Evolutionary conservation across 306 rosid species (phyloP).

Genomic region (Cyamopsis tetragonoloba): DNA sequence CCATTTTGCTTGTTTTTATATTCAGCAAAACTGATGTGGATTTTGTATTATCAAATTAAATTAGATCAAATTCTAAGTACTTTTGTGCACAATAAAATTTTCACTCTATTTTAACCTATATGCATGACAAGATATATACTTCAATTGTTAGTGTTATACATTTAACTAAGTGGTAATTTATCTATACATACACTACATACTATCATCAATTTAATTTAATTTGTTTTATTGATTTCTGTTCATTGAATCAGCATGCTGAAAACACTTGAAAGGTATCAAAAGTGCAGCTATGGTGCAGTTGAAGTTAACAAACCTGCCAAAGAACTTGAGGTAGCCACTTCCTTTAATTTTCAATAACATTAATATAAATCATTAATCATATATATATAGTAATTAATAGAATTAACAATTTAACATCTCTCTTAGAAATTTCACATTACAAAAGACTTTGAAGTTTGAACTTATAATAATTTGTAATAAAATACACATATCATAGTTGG

Average conservation of each 20-base stretch:
- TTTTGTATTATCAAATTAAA: no score
- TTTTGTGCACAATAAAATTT: no score
- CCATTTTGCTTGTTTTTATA: no score
- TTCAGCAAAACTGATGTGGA: no score
- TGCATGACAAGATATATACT: background rate
- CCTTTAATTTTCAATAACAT: background rate
- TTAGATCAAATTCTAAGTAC: no score
- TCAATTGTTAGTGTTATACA: background rate
- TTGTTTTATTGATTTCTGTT: conserved; percentile 19
- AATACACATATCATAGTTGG: no score
- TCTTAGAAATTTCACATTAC: background rate
- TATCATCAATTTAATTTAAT: conserved; percentile 49
- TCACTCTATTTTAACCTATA: no score
- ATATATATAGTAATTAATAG: no score
- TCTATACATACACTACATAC: conserved; percentile 11
- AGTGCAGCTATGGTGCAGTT: conserved; percentile 91
- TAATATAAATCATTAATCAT: no score
- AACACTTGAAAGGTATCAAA: conserved; percentile 68
- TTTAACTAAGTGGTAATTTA: background rate
- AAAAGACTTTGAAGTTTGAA: background rate
- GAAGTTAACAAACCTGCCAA: conserved; percentile 78
- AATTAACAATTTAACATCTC: background rate
- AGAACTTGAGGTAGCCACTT: conserved; percentile 75
- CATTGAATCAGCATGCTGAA: conserved; percentile 34
- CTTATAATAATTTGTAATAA: background rate